Conservation (phyloP, 108 stramenopile species). For the Cyclotella kingstonii region DNA sequence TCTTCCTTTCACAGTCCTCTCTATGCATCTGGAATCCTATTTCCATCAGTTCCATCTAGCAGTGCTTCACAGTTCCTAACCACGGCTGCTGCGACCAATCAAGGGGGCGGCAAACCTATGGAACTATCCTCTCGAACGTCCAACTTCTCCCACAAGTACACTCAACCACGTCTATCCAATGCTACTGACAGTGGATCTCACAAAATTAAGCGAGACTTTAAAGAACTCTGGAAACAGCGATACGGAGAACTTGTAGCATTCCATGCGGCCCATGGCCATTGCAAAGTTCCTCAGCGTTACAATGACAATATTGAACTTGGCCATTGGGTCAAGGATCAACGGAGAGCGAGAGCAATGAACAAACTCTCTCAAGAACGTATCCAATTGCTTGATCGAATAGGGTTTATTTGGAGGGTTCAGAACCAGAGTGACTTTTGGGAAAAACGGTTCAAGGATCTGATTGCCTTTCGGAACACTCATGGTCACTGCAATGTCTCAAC, state of each 20-base stretch:
- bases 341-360: neutral
- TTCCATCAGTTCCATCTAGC: no score
- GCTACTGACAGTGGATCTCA: neutral
- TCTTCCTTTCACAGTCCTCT: no score
- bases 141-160: neutral
- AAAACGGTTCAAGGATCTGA: conserved; percentile 11
- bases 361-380: neutral
- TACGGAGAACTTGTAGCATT: conserved; percentile 17
- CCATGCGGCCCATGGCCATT: conserved; percentile 19
- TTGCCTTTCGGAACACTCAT: conserved; percentile 13
- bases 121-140: no score
- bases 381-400: neutral
- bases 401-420: neutral
- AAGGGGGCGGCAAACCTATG: no score
- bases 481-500: conserved; percentile 37
- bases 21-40: no score
- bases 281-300: conserved; percentile 36
- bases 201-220: neutral
- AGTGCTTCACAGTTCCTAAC: no score
- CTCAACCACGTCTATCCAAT: neutral
- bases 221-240: conserved; percentile 9
- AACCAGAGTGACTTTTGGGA: conserved; percentile 13
- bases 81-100: no score
- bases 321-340: conserved; percentile 27
- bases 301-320: conserved; percentile 20